phyloP scores from a whole-genome alignment of 2,329 filamentous ascomycete genomes.

The Davidsoniella virescens region DNA sequence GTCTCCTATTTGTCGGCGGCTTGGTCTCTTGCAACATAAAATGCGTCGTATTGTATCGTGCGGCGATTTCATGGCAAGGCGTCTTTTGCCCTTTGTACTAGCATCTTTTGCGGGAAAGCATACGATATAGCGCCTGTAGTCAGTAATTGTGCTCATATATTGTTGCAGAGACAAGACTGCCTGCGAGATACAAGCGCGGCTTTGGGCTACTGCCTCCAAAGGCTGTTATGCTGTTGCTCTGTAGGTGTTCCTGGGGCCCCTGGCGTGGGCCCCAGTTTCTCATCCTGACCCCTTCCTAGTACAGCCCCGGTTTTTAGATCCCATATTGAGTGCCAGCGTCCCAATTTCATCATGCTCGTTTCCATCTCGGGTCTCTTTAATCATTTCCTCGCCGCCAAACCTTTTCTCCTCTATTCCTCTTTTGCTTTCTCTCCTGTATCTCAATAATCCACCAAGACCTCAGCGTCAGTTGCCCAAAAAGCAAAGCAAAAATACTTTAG shows the following conservation, averaged over 20 bases:
- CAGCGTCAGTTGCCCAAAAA: too few relatives aligned
- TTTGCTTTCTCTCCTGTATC: not conserved
- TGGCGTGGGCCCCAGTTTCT: slow-evolving; percentile 6
- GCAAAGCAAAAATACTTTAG: too few relatives aligned
- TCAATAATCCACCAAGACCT: too few relatives aligned
- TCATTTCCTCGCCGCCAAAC: slow-evolving; percentile 11
- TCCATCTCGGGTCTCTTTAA: slow-evolving; percentile 12
- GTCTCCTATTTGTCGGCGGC: not conserved
- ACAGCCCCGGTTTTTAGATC: not conserved
- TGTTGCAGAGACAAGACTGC: too few relatives aligned
- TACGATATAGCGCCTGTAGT: too few relatives aligned
- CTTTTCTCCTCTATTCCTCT: slow-evolving; percentile 3
- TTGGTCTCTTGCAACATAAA: too few relatives aligned
- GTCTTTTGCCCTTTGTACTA: not conserved
- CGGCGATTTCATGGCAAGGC: too few relatives aligned
- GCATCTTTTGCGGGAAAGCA: not conserved
- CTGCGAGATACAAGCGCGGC: not conserved
- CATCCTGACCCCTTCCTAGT: not conserved
- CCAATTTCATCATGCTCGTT: not conserved
- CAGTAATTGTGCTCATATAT: too few relatives aligned
- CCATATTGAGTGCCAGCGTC: not conserved
- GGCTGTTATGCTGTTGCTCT: too few relatives aligned
- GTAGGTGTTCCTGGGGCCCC: slow-evolving; percentile 6
- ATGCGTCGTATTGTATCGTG: too few relatives aligned
- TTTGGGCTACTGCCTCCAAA: too few relatives aligned